Evolutionary conservation across 2,329 filamentous ascomycete genomes (phyloP), one percentile per base, ranked within the genome.

Genomic region (Sclerotinia borealis): DNA sequence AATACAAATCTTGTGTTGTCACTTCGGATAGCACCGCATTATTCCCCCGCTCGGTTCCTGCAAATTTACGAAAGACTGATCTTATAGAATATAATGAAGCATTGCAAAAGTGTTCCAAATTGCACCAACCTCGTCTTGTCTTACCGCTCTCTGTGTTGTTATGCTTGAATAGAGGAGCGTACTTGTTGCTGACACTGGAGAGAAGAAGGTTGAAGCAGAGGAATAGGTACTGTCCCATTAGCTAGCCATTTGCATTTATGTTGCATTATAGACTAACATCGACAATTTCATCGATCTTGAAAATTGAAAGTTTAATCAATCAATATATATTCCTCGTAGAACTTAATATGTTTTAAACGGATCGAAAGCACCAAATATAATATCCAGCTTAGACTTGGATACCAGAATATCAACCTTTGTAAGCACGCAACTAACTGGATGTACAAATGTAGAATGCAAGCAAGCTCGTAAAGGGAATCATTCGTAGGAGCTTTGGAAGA

Each of bases 101-200:
- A 0, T 74, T 91, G 43, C 79, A 80, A 75, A 80, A 64, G 81
- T 81, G 0, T 91, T 88, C 71, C 82, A 84, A 65, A 83, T 90
- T 10, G 81, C 79, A 1, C 76, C 87, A 9, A 80, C 82, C 10
- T 75, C 87, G 70, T 78, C 79, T 1, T 78, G 78, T 6, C 63
- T 88, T 15, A 80, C 79, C 5, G 77, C 88, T 15, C 37, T 87
- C 5, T 86, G 84, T 1, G 79, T 81, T 0, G 70, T 79, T 1
- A 75, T 78, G 7, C 80, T 90, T 68, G 83, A 90, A 75, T 90
- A 86, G 86, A 83, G 50, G 27, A 68, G 45, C 45, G 63, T 67
- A 37, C 9, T 25, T n/a, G n/a, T n/a, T n/a, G n/a, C n/a, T n/a
- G n/a, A n/a, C n/a, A n/a, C n/a, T n/a, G n/a, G n/a, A n/a, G n/a